Evolutionary conservation across 148 eudicot genomes (phyloP), one percentile per base, ranked within the genome.

Genomic region (Simmondsia chinensis): DNA sequence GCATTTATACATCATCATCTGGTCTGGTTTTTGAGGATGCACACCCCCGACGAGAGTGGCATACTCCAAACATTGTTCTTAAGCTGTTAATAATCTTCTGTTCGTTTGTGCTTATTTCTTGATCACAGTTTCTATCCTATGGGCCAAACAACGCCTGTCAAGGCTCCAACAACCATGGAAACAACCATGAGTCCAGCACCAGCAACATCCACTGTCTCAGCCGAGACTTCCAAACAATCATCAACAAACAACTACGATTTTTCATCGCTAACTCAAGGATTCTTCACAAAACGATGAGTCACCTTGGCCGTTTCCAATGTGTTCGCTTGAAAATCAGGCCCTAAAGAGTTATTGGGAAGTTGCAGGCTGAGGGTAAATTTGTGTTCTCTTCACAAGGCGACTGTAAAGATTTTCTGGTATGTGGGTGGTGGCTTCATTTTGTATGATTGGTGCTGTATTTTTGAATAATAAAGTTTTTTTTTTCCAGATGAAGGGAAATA

Each of bases 241-340:
- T 6, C 79, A 1, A 64, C 50, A 18, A 91, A 76, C 46, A 95
- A 85, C 1, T 79, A 59, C 8, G 95, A 91, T 55, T 91, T 91
- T 53, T 91, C 97, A n/a, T 82, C 97, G 33, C 55, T 91, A 57
- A 91, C 97, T 6, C 94, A 85, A 70, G 97, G 80, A 25, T 39
- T 85, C 43, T 82, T 91, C 52, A 50, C 95, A 12, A 91, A 91
- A 57, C 75, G 73, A 14, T 82, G 15, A 21, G 41, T 31, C 29
- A 28, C 9, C 31, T 18, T 31, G 10, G 48, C 42, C 18, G 37
- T n/a, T 41, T 9, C 29, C 2, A 29, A 32, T 18, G 43, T 47
- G n/a, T n/a, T n/a, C n/a, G n/a, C 52, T 43, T 31, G 27, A 5
- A 5, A 9, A 16, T 22, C 46, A 46, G 36, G 54, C 46, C 42